Evolutionary conservation across 768 basidiomycete species (phyloP), one percentile per base, ranked within the genome.

Genomic region (Rubroboletus satanas): DNA sequence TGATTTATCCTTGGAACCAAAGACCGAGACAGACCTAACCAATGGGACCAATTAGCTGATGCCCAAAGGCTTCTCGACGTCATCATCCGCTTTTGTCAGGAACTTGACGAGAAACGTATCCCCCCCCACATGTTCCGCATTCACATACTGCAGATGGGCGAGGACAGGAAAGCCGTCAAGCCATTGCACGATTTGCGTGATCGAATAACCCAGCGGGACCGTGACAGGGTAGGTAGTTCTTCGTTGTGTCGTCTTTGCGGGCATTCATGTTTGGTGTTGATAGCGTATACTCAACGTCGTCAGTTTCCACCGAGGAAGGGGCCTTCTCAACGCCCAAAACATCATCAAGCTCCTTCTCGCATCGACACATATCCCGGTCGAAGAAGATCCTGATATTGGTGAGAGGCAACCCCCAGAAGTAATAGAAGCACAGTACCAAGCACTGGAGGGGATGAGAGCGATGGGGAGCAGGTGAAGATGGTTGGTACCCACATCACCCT

Each of bases 251-350:
- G 12, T 32, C 26, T 41, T 26, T 17, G 14, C 29, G 5, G 1
- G 14, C 1, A 29, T 23, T 66, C n/a, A 64, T 3, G 14, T 33
- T 9, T 47, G 21, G 10, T 1, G 15, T 44, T 0, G 38, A 28
- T 23, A 66, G 65, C 54, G 58, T 12, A 54, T 66, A 3, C 58
- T 67, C 44, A 57, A 55, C 18, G 53, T 62, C 12, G 47, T 67
- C 38, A 65, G 66, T 48, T 66, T 49, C 42, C 65, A 66, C 43
- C 52, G 66, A 18, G 65, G 53, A 37, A 62, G 65, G 39, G 65
- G 65, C 18, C 55, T 45, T 18, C 58, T 66, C 8, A 60, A 60
- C 4, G 52, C 63, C 8, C 48, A 67, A 10, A 54, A 38, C 23
- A 62, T 65, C 4, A 17, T 47, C 52, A 65, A 54, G 26, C 60